Evolutionary conservation across 1,284 basidiomycete species (phyloP), one percentile per base, ranked within the genome.

Genomic region (Tilletia walkeri): DNA sequence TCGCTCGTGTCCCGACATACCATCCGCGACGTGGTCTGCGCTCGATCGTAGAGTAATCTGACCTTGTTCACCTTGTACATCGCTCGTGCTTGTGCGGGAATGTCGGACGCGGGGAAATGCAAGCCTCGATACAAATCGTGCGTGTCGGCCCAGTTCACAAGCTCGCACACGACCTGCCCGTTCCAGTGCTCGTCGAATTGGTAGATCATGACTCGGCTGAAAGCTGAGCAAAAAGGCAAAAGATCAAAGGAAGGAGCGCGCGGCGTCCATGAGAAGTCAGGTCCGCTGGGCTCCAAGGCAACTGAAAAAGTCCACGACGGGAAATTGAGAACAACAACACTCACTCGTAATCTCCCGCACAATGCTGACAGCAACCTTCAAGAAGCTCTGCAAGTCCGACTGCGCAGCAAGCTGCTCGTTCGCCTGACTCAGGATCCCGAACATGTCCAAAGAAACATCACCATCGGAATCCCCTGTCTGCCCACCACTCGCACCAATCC

Each of bases 341-440:
- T 39, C 54, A 69, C 53, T 59, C 6, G 90, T 91, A 71, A 94
- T 81, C 79, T 94, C 92, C 82, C 92, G 91, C 73, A 94, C 88
- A 30, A 94, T 87, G 3, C 92, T 91, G 6, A 91, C 91, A 0
- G 89, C 88, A 66, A 93, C 87, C 70, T 92, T 90, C 80, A 94
- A 85, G 82, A 93, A 92, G 18, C 86, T 85, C 7, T 90, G 88
- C 67, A 94, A 83, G 75, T 92, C 90, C 0, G 87, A 85, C 2
- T 92, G 90, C 3, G 87, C 87, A 0, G 89, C 89, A 4, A 94
- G 87, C 83, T 94, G 92, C 74, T 94, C 91, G 82, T 93, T 93
- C 79, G 93, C 91, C 83, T 94, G 91, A 38, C 88, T 88, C 78
- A 94, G 88, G 6, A 94, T 89, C 50, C 76, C 78, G 59, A 81